Conservation (phyloP, 768 basidiomycete species). For the Boletus tylopilopsis region DNA sequence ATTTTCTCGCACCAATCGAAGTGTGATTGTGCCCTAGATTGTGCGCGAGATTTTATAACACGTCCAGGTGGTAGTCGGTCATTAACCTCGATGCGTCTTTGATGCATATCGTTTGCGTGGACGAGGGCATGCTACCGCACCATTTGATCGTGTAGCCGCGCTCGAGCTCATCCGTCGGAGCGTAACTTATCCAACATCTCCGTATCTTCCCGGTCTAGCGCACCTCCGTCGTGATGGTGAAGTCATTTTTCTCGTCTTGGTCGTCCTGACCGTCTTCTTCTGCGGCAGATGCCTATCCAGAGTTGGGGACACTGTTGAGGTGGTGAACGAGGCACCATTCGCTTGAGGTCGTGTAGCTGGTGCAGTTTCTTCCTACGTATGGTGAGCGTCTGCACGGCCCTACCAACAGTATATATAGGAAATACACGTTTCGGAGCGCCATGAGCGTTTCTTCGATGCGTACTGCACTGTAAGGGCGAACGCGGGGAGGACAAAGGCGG, state of each 20-base stretch:
- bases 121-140: too few relatives aligned
- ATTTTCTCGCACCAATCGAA: slow-evolving; percentile 72
- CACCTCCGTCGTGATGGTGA: too few relatives aligned
- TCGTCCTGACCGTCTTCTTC: slow-evolving; percentile 50
- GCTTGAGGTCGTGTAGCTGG: slow-evolving; percentile 27
- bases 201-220: too few relatives aligned
- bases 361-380: slow-evolving; percentile 10
- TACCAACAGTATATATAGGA: slow-evolving; percentile 31
- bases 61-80: slow-evolving; percentile 77
- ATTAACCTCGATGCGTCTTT: slow-evolving; percentile 61
- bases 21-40: slow-evolving; percentile 58
- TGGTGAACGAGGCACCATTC: slow-evolving; percentile 33
- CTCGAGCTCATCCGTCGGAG: slow-evolving; percentile 59
- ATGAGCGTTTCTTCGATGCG: slow-evolving; percentile 40
- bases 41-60: slow-evolving; percentile 58
- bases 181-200: slow-evolving; percentile 46
- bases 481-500: slow-evolving; percentile 54
- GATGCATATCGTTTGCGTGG: slow-evolving; percentile 40
- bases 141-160: slow-evolving; percentile 66
- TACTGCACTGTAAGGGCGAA: slow-evolving; percentile 39
- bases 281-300: slow-evolving; percentile 77
- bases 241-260: slow-evolving; percentile 9
- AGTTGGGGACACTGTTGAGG: slow-evolving; percentile 55
- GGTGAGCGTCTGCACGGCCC: slow-evolving; percentile 18
- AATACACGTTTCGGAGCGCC: slow-evolving; percentile 51